Base-by-base conservation (phyloP, 2,329 filamentous ascomycete species). In the Phymatotrichopsis omnivora region DNA sequence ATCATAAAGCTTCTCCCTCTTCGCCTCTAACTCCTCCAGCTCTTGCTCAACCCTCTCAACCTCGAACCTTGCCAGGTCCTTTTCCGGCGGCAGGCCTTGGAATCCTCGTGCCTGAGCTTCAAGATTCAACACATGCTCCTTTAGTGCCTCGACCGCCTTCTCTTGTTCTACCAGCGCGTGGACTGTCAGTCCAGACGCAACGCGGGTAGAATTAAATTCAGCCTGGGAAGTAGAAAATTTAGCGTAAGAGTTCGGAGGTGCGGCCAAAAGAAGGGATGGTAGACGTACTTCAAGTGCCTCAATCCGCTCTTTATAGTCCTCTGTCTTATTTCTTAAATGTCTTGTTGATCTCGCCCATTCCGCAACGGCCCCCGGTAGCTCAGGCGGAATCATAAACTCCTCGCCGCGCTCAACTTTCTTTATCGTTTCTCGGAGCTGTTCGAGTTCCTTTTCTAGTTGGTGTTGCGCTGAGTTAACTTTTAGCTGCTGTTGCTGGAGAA, bases 1-100 rank as follows among this genome's bases (percentile, higher is more conserved):
- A 60, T 89, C 85, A 60, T 93, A 93, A 43, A 85, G 68, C 23
- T 67, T 70, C 61, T 94, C 85, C 42, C 86, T 73, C 55, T 71
- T 70, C 53, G 69, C 69, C 22, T 72, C 78, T 40, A 85, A 64
- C 7, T 66, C 64, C 29, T 72, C 69, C 34, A 93, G 66, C 58
- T 85, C 76, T 2, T 67, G 65, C 49, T 82, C 74, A 32, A 86
- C 64, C 23, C 70, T 67, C 53, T 82, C 80, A 22, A 94, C 69
- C 60, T 84, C 78, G n/a, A 68, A 65, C 55, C 79, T 73, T 27
- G 85, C 85, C 35, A 74, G 70, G 36, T 78, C 72, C 7, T 74
- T 64, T 58, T 93, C 78, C 5, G 77, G 78, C 1, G 86, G 82
- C 49, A 94, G 63, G 5, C 80, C 78, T 42, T 78, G 74, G 55